Base-by-base conservation (phyloP, 2,329 filamentous ascomycete species). In the Fusarium veterinarium region DNA sequence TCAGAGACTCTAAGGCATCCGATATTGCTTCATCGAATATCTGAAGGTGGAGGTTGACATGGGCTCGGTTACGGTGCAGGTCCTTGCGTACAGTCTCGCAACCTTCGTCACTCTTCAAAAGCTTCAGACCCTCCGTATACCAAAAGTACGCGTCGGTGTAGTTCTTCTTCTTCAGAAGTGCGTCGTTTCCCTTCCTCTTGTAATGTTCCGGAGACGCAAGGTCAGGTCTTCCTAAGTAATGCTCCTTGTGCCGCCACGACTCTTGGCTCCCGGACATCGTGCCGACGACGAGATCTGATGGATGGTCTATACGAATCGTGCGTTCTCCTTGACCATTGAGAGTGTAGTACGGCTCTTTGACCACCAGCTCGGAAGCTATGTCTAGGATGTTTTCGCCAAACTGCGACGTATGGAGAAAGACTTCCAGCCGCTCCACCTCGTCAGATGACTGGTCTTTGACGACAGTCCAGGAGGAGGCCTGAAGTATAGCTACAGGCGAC, bases 261-360 rank as follows among this genome's bases (percentile, higher is more conserved):
- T 25, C 23, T 25, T 4, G 23, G 23, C 4, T 25, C 23, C 4
- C 23, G 23, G 23, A 25, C 23, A 23, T 23, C 23, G 23, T 23
- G 23, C 23, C 3, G 23, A 23, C 23, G 23, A 78, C 0, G 69
- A 69, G 60, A 38, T 81, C 80, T 4, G 80, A 80, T 1, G 78
- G 80, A 31, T 81, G 80, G 10, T 80, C 79, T 16, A 81, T 44
- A 1, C 85, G 82, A 38, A 88, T 70, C 0, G 79, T 81, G 49
- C 81, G 80, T 16, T 83, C 77, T 8, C 83, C 84, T 42, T 84
- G 77, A 17, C 75, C 76, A 57, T 80, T 84, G 1, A 83, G 49
- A 17, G 85, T 86, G 64, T 86, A 83, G 61, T 84, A 88, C 0
- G 86, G 86, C 67, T 88, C 86, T 60, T 87, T 88, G 19, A 88